Evolutionary conservation across 805 yeast species (phyloP), one percentile per base, ranked within the genome.

Genomic region (Spathaspora gorwiae): DNA sequence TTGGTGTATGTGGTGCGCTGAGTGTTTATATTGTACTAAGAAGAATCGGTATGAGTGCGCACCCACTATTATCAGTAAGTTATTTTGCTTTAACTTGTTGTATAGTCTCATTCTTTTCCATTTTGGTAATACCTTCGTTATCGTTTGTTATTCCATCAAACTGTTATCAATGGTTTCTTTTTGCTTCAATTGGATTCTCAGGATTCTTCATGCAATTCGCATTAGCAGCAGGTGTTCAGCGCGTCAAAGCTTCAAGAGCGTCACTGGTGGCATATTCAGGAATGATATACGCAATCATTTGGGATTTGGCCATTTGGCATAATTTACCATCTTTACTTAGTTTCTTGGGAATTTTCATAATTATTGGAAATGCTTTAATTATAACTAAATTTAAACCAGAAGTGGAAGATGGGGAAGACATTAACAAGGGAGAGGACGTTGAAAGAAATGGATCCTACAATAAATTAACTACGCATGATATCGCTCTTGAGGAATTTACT

Each of bases 141-240:
- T 56, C 75, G 2, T 81, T 87, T 59, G 79, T 73, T 47, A 53
- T 77, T 1, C 96, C 96, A 1, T 75, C 72, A 13, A 76, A 78
- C n/a, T 27, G 52, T 1, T 68, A 68, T 54, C 92, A 87, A 61
- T 87, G 95, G 94, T 51, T 66, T 2, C 64, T 86, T 15, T 75
- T 90, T 50, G 45, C 66, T 1, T 59, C 75, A 19, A 73, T 88
- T 47, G 96, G 96, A 2, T 49, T 84, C 2, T 75, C 86, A 43
- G 97, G 97, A 0, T 90, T 90, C 62, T 65, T 81, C 48, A 85
- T 84, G 83, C 97, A 90, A 61, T 83, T 81, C 55, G 66, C 83
- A 33, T 64, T 87, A 40, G 87, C 97, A 0, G 80, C 87, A 7
- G 97, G 96, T 0, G 76, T 90, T 42, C 95, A 88, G 60, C 71